phyloP scores from a whole-genome alignment of 495 filamentous ascomycete genomes.

The Penicillium coprophilum region DNA sequence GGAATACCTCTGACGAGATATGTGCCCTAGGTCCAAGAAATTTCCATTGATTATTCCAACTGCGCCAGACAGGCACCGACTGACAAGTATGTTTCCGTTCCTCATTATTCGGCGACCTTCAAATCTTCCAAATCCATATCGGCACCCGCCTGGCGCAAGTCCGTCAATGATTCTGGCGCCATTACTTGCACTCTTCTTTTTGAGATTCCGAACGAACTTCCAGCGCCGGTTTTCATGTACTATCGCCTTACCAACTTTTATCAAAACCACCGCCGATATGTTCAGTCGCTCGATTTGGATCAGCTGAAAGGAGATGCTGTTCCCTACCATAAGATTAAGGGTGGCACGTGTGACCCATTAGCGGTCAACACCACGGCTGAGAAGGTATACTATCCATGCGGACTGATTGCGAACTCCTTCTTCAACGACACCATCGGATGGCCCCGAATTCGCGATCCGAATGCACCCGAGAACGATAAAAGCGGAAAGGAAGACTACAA shows the following conservation, averaged over 20 bases:
- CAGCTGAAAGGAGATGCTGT: constrained; percentile 77
- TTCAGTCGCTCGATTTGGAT: constrained; percentile 77
- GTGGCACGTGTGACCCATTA: constrained; percentile 74
- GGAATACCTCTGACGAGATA: constrained; percentile 15
- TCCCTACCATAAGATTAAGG: constrained; percentile 57
- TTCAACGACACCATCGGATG: constrained; percentile 91
- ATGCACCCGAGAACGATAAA: constrained; percentile 19
- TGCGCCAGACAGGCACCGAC: constrained; percentile 49
- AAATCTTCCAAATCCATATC: constrained; percentile 39
- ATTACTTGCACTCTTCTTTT: constrained; percentile 68
- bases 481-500: constrained; percentile 52
- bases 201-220: constrained; percentile 72
- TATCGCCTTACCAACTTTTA: constrained; percentile 98
- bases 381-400: constrained; percentile 90
- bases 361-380: constrained; percentile 47
- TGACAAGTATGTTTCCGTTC: constrained; percentile 49
- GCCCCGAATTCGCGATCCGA: constrained; percentile 43
- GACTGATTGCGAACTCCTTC: constrained; percentile 90
- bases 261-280: constrained; percentile 97
- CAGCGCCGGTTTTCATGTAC: constrained; percentile 82
- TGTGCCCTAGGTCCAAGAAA: constrained; percentile 73
- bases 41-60: constrained; percentile 84
- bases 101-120: constrained; percentile 61
- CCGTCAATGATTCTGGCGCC: constrained; percentile 13
- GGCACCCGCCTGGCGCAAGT: constrained; percentile 26